Base-by-base conservation (phyloP, 345 rosid species). In the Pugionium dolabratum region DNA sequence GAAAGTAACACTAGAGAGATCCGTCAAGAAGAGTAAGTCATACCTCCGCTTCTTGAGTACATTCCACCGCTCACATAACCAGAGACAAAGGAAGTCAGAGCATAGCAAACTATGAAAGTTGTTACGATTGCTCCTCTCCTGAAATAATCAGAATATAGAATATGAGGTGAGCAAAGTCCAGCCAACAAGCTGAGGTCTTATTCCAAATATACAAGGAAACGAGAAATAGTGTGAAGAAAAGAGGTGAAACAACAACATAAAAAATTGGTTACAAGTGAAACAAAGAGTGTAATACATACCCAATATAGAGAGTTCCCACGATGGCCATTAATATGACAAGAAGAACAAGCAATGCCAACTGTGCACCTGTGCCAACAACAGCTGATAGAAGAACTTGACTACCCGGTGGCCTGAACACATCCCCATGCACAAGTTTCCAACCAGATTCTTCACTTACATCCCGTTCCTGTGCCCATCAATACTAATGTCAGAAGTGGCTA, bases 61-160 rank as follows among this genome's bases (percentile, higher is more conserved):
- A 95, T 89, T 49, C 99, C 99, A 63, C 99, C 99, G 7, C 96
- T 95, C 70, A 95, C 97, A 62, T 95, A 95, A 71, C 99, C 99
- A 74, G 99, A 84, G 64, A 95, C 76, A 69, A 95, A 95, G 41
- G 99, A 95, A 9, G 97, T 95, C 74, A 95, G 83, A 58, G 99
- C 99, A 64, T 95, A 95, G 67, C 96, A 95, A 29, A 91, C 86
- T 49, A 95, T 91, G 79, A 89, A 95, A 58, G 99, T 91, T 29
- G 99, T 95, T 69, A 89, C 96, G 74, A 95, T 95, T 39, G 99
- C 97, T 78, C 99, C 99, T 84, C 99, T 89, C 97, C 99, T 95
- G 85, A 40, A 70, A 60, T 46, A 74, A 40, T 39, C 36, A 47
- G 47, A 60, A 37, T 40, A 52, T 10, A 47, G 47, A 60, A 37